Conservation (phyloP, 2,329 filamentous ascomycete species). For the Stachybotrys chlorohalonatus region DNA sequence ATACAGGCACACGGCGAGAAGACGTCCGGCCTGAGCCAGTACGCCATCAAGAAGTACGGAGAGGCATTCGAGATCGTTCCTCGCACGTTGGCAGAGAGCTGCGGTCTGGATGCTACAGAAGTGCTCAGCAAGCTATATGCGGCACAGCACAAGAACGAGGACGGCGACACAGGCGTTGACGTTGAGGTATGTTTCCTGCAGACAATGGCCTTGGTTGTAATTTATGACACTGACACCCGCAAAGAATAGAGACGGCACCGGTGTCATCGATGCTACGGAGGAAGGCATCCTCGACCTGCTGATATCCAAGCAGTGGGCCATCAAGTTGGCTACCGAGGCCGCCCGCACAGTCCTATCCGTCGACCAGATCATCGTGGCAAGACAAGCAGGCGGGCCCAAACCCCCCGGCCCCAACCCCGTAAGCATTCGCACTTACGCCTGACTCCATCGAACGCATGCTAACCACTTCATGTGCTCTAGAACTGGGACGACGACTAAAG, state of each 20-base stretch:
- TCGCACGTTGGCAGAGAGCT: conserved; percentile 86
- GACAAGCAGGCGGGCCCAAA: conserved; percentile 95
- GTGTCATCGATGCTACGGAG: conserved; percentile 76
- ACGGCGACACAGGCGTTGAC: conserved; percentile 89
- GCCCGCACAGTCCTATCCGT: conserved; percentile 90
- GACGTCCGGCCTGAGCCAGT: conserved; percentile 86
- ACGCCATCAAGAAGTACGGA: conserved; percentile 94
- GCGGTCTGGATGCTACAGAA: conserved; percentile 94
- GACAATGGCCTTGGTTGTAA: neutral
- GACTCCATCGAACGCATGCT: conserved; percentile 8
- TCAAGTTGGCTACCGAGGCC: conserved; percentile 91
- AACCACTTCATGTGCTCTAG: conserved; percentile 20
- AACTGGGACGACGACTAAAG: conserved; percentile 56
- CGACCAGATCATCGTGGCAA: conserved; percentile 97
- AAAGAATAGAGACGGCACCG: conserved; percentile 66
- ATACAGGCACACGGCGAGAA: conserved; percentile 86
- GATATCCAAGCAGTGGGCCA: conserved; percentile 90
- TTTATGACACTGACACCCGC: conserved; percentile 9
- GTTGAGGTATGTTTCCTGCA: conserved; percentile 53
- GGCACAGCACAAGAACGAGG: conserved; percentile 79
- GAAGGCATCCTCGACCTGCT: conserved; percentile 89
- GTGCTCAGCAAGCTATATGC: conserved; percentile 87
- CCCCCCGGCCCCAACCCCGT: conserved; percentile 84
- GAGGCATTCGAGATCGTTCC: conserved; percentile 98
- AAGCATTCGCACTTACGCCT: conserved; percentile 15